Evolutionary conservation across 1,284 basidiomycete species (phyloP).

Genomic region (Marasmius oreades): DNA sequence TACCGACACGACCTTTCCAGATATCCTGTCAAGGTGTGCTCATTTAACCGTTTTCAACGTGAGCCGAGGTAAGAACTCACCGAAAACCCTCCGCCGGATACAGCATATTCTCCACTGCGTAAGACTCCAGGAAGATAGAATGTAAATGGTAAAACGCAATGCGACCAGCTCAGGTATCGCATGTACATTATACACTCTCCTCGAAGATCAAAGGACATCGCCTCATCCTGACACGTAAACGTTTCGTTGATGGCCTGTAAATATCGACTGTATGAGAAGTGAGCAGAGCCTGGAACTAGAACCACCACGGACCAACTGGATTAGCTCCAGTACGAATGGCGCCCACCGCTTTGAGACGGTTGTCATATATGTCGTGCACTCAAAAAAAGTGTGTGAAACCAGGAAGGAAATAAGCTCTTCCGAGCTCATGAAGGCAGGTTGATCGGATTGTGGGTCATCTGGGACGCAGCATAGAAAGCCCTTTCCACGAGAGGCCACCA

Average conservation of each 20-base stretch:
- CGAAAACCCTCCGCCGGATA: not conserved
- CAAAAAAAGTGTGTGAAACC: not conserved
- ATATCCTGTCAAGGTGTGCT: not conserved
- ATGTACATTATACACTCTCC: not conserved
- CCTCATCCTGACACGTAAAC: not conserved
- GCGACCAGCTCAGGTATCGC: slow-evolving; percentile 1
- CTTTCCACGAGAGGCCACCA: not conserved
- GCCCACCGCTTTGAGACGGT: not conserved
- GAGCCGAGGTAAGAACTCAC: not conserved
- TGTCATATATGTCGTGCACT: not conserved
- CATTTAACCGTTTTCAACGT: not conserved
- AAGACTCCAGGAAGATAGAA: not conserved
- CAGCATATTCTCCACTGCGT: not conserved
- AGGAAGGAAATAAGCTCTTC: not conserved
- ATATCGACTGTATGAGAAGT: too few species aligned
- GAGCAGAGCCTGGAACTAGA: too few species aligned
- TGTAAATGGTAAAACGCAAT: not conserved
- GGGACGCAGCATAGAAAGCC: not conserved
- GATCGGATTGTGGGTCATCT: not conserved
- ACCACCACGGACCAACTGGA: not conserved
- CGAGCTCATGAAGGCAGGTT: not conserved
- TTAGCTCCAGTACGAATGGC: not conserved
- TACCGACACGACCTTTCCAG: not conserved
- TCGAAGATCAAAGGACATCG: not conserved
- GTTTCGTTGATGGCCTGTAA: not conserved